Evolutionary conservation across 1,139 yeast species (phyloP), one percentile per base, ranked within the genome.

Genomic region (Protomyces macrosporus): DNA sequence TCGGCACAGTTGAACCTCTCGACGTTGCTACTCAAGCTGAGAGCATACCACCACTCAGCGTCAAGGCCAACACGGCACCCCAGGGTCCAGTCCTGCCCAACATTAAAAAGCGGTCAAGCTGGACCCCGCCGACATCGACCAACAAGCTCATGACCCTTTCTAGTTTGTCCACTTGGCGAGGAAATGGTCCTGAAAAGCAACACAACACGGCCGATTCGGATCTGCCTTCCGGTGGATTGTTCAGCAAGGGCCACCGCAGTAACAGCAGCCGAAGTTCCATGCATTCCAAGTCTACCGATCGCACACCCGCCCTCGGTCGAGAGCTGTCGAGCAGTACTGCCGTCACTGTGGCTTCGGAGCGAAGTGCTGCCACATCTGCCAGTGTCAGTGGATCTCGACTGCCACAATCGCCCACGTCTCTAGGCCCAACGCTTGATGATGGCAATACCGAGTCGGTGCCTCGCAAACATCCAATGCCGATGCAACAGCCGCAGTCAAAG

Each of bases 1-100:
- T 63, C 6, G 65, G 65, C 57, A 63, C 54, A 3, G 55, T 63
- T n/a, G 56, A 55, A 5, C 65, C 65, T 3, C 52, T 51, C 52
- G 62, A 58, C 32, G 16, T 40, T 3, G 52, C 34, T 3, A 52
- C 45, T 3, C 56, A 52, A n/a, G 14, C 23, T 6, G 37, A 39
- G n/a, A 23, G 23, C 23, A 2, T 23, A 23, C 23, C 23, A 23
- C 23, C 23, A 23, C 23, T 23, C 23, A 23, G 45, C 53, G 12
- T 45, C 60, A 32, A 52, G 39, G 7, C 62, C 51, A 10, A 9
- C 36, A 45, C 40, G 36, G 23, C 39, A 40, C 9, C 37, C 56
- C 12, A 23, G 9, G 9, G 16, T 39, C 10, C 39, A n/a, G 48
- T 42, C 39, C 10, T 36, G 62, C 34, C 53, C 33, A 34, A 56